Conservation (phyloP, 2,329 filamentous ascomycete species). For the Colletotrichum musicola region DNA sequence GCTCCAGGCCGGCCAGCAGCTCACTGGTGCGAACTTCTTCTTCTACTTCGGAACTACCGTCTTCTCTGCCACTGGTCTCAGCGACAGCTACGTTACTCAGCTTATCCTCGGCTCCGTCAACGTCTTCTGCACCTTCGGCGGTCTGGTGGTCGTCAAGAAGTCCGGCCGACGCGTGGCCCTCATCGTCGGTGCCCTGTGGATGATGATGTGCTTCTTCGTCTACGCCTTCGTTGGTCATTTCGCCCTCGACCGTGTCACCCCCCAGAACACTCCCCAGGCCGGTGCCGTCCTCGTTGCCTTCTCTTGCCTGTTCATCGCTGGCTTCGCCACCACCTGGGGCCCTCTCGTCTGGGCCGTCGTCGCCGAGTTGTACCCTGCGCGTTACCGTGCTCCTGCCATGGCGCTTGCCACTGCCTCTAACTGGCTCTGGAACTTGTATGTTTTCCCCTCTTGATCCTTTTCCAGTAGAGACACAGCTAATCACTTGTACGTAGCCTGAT, state of each 20-base stretch:
- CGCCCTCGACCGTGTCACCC: conserved; percentile 55
- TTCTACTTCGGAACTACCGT: conserved; percentile 77
- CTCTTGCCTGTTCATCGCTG: conserved; percentile 76
- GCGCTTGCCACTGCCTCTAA: conserved; percentile 69
- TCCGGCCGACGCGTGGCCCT: conserved; percentile 74
- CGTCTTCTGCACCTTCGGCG: conserved; percentile 73
- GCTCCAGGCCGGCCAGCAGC: conserved; percentile 75
- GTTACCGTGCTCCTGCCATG: conserved; percentile 67
- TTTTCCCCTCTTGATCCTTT: conserved; percentile 63
- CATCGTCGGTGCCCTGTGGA: conserved; percentile 73
- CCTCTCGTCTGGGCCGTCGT: conserved; percentile 76
- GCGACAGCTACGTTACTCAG: conserved; percentile 75
- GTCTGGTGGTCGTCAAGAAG: conserved; percentile 74
- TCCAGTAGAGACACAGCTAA: conserved; percentile 20
- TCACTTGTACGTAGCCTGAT: conserved; percentile 49
- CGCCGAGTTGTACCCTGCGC: conserved; percentile 73
- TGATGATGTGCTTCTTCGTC: conserved; percentile 64
- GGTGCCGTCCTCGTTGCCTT: conserved; percentile 75
- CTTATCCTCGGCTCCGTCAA: conserved; percentile 78
- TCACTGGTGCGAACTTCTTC: conserved; percentile 78
- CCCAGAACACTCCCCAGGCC: conserved; percentile 59
- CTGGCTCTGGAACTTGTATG: conserved; percentile 75
- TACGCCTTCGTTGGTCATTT: conserved; percentile 64
- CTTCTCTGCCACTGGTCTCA: conserved; percentile 74
- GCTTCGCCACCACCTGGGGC: conserved; percentile 78